A percentile compares a stretch with the other conserved stretches of the same genome.
phyloP scores from a whole-genome alignment of 208 protist genomes.

The Leishmania gerbilli region DNA sequence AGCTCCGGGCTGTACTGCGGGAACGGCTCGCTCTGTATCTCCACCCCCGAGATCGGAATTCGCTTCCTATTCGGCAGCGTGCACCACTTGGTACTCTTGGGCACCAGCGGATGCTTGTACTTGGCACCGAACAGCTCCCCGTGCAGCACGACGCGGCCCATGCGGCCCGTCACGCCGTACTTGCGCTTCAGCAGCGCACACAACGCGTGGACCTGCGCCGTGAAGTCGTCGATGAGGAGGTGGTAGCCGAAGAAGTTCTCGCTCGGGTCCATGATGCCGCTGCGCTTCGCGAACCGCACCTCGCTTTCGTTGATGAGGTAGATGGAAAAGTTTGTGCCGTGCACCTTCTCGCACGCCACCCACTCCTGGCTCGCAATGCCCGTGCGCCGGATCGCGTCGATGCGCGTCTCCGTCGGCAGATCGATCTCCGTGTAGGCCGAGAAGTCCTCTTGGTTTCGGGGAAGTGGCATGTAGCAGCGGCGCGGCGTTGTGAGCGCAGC shows the following conservation, averaged over 20 bases:
- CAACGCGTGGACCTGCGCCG: constrained; percentile 60
- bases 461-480: constrained; percentile 65
- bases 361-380: constrained; percentile 74
- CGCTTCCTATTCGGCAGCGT: constrained; percentile 79
- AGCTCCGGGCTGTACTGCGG: constrained; percentile 91
- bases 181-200: constrained; percentile 77
- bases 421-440: constrained; percentile 86
- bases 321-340: constrained; percentile 88
- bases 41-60: constrained; percentile 77
- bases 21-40: constrained; percentile 84
- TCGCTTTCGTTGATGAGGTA: constrained; percentile 74
- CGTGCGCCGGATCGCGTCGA: constrained; percentile 71
- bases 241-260: constrained; percentile 93
- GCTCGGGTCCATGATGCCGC: constrained; percentile 86
- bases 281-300: constrained; percentile 81
- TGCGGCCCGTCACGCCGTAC: constrained; percentile 54
- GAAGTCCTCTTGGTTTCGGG: constrained; percentile 78
- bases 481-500: not conserved
- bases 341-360: constrained; percentile 88
- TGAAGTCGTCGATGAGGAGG: constrained; percentile 75
- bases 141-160: constrained; percentile 77
- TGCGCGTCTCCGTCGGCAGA: constrained; percentile 77
- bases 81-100: constrained; percentile 82
- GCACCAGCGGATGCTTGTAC: constrained; percentile 88
- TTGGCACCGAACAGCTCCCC: constrained; percentile 88